Evolutionary conservation across 129 eudicot species (phyloP).

Genomic region (Tagetes erecta): DNA sequence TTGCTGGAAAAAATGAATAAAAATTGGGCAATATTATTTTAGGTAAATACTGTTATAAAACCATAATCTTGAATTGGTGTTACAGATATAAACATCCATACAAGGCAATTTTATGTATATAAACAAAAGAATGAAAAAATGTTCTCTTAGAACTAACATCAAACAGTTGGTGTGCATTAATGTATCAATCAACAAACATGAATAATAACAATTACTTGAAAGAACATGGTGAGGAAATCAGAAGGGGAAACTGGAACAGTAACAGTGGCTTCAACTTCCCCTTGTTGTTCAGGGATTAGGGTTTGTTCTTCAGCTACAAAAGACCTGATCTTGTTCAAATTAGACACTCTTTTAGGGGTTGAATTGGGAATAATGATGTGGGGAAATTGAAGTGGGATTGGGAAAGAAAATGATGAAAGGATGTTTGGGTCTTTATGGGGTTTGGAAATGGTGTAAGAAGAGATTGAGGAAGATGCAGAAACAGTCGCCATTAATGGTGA

Average conservation of each 20-base stretch:
- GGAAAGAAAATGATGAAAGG: conserved; percentile 21
- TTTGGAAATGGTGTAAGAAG: conserved; percentile 28
- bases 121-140: background rate
- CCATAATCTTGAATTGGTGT: background rate
- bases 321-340: conserved; percentile 39
- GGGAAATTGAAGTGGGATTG: conserved; percentile 9
- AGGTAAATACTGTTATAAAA: background rate
- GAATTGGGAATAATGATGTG: conserved; percentile 30
- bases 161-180: conserved; percentile 28
- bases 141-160: background rate
- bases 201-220: conserved; percentile 47
- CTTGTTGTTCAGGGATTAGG: conserved; percentile 41
- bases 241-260: conserved; percentile 88
- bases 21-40: background rate
- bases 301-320: conserved; percentile 47
- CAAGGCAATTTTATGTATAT: too few relatives aligned
- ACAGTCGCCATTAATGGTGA: conserved; percentile 48
- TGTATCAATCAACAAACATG: background rate
- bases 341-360: conserved; percentile 22
- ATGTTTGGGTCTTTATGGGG: conserved; percentile 31
- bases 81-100: background rate
- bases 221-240: conserved; percentile 77
- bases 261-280: conserved; percentile 58
- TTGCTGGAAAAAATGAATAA: conserved; percentile 1
- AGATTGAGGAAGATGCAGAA: conserved; percentile 41